phyloP scores from a whole-genome alignment of 805 yeast genomes.

The Suhomyces sp. region DNA sequence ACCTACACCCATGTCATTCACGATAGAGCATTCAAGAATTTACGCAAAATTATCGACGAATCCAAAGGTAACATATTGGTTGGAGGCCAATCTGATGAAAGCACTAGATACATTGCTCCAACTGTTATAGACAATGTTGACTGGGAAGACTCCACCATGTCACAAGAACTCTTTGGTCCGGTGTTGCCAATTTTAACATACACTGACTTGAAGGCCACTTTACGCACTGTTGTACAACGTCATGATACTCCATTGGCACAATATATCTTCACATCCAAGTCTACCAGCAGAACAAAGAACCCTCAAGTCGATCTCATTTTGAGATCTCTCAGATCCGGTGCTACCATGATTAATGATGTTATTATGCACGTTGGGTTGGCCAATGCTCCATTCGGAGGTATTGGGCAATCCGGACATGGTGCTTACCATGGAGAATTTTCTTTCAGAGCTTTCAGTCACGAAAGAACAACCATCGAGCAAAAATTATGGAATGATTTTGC shows the following conservation, averaged over 20 bases:
- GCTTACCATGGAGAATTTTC: constrained; percentile 75
- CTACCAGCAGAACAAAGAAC: constrained; percentile 47
- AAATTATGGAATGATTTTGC: constrained; percentile 63
- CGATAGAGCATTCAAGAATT: constrained; percentile 49
- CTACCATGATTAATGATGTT: constrained; percentile 66
- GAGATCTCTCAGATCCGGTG: constrained; percentile 67
- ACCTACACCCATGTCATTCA: constrained; percentile 61
- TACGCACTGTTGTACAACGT: constrained; percentile 41
- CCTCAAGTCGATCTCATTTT: constrained; percentile 44
- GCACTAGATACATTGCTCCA: constrained; percentile 61
- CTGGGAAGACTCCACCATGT: constrained; percentile 71
- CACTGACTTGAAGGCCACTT: constrained; percentile 41
- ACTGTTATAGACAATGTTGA: constrained; percentile 64
- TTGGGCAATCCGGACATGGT: constrained; percentile 84
- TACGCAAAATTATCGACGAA: constrained; percentile 41
- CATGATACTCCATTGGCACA: constrained; percentile 82
- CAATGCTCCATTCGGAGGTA: constrained; percentile 86
- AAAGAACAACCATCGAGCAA: constrained; percentile 64
- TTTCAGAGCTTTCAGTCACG: constrained; percentile 66
- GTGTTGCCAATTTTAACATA: constrained; percentile 70
- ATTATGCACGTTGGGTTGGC: constrained; percentile 66
- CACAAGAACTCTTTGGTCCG: constrained; percentile 82
- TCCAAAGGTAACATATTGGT: constrained; percentile 54
- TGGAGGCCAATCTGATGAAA: constrained; percentile 45
- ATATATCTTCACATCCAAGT: constrained; percentile 58